Conservation (phyloP, 495 filamentous ascomycete species). For the Talaromyces adpressus region DNA sequence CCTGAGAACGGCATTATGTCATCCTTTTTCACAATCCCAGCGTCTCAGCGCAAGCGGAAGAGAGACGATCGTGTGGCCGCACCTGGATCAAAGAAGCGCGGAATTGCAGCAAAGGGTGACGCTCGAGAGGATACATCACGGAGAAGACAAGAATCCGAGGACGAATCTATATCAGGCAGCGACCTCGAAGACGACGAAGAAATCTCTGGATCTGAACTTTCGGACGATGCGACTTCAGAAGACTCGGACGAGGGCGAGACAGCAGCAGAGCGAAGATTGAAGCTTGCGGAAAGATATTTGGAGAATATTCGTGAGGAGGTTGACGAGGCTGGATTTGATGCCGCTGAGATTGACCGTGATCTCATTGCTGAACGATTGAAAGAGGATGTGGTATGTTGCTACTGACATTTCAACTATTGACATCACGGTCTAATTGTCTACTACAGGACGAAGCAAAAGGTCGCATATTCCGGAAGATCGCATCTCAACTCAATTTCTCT, state of each 20-base stretch:
- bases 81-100: constrained; percentile 50
- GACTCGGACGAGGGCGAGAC: constrained; percentile 67
- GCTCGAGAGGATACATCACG: constrained; percentile 21
- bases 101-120: constrained; percentile 31
- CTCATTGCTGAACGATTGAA: constrained; percentile 82
- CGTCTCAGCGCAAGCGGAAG: constrained; percentile 77
- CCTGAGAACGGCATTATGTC: constrained; percentile 46
- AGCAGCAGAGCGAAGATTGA: constrained; percentile 74
- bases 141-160: constrained; percentile 35
- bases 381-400: constrained; percentile 68
- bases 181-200: constrained; percentile 61
- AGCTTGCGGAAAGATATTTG: constrained; percentile 88
- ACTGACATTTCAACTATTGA: neutral
- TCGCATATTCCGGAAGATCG: constrained; percentile 72
- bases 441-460: constrained; percentile 78
- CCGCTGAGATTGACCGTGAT: constrained; percentile 84
- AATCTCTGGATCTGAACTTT: constrained; percentile 31
- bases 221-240: constrained; percentile 41
- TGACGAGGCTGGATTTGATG: constrained; percentile 73
- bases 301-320: constrained; percentile 83
- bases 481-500: constrained; percentile 57
- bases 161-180: constrained; percentile 80
- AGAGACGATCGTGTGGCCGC: constrained; percentile 42
- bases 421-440: constrained; percentile 6
- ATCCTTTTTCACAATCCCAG: constrained; percentile 78